Evolutionary conservation across 495 filamentous ascomycete genomes (phyloP), one percentile per base, ranked within the genome.

Genomic region (Xylaria curta): DNA sequence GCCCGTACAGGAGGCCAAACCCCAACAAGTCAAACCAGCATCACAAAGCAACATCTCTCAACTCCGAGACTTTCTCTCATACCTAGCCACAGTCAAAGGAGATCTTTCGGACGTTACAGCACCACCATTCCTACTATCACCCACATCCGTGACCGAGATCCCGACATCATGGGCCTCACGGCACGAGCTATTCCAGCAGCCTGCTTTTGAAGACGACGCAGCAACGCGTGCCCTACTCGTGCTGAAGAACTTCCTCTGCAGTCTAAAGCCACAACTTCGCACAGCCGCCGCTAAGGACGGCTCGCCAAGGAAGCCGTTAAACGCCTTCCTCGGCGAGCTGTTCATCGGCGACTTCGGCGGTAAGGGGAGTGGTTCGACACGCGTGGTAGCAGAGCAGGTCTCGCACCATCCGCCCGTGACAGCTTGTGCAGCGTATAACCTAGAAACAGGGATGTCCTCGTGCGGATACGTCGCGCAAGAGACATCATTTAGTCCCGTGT

Each of bases 391-490:
- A 60, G 74, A 79, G 69, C 76, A 83, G 68, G 81, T 78, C 15
- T 92, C 89, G 79, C 94, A 97, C 78, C 94, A 97, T 78, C 94
- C 94, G 54, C 94, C 94, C 31, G 92, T 94, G 61, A 97, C 94
- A 21, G 94, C 93, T 19, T 95, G 95, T 80, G 89, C 89, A 69
- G 91, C 97, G 69, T 85, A 85, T 77, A 95, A 96, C 80, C 82
- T 86, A 40, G 90, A 91, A 72, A 85, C 95, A 74, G 92, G 92
- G 44, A 86, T 97, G 61, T 87, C 89, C 80, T 84, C 94, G 6
- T 88, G 93, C 85, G 94, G 94, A 72, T 97, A 96, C 82, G 95
- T 94, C 69, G 92, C 90, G 65, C 92, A 95, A 79, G 95, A 95
- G 78, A 94, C 93, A 62, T 91, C 91, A 9, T 95, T 97, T 77